Evolutionary conservation across 2,329 filamentous ascomycete genomes (phyloP), one percentile per base, ranked within the genome.

Genomic region (Aspergillus clavatus): DNA sequence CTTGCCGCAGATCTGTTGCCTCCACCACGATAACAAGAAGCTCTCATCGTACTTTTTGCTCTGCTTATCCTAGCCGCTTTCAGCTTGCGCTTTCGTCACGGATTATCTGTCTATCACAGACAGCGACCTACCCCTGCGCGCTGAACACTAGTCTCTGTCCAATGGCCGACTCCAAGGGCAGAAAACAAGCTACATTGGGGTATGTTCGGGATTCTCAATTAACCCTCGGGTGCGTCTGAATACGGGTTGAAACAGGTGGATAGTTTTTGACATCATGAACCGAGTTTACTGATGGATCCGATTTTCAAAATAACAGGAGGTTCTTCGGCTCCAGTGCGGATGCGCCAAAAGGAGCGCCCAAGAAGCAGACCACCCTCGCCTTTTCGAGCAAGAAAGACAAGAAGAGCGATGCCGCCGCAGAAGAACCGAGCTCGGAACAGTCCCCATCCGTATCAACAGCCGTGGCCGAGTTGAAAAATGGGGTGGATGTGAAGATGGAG

Each of bases 151-250:
- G 10, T 5, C 14, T 28, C 8, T 21, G 29, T 12, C 45, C 35
- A 43, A 57, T 57, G 54, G 41, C 53, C 10, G 53, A 52, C 12
- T 39, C 49, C 8, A 55, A 54, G 40, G 46, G 52, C 36, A 58
- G 56, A 40, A 89, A 87, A 66, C 89, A 95, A 72, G 82, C 86
- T 60, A 95, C 87, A 50, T 72, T 95, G 67, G 87, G 87, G 89
- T 95, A 93, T 72, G 89, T 91, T 52, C 84, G 81, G 70, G 72
- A 82, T 59, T 76, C 77, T 53, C 87, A 91, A 74, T 81, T 78
- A 63, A 88, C 83, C 57, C 72, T 91, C 67, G 80, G 83, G 86
- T 89, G 81, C 68, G 74, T 68, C 48, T 40, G 39, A 43, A 38
- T 42, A 40, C 38, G 29, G 29, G 18, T n/a, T 24, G 6, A 18